A percentile compares a stretch with the other conserved stretches of the same genome.
phyloP scores from a whole-genome alignment of 108 stramenopile species.

The Nitzschia putrida region DNA sequence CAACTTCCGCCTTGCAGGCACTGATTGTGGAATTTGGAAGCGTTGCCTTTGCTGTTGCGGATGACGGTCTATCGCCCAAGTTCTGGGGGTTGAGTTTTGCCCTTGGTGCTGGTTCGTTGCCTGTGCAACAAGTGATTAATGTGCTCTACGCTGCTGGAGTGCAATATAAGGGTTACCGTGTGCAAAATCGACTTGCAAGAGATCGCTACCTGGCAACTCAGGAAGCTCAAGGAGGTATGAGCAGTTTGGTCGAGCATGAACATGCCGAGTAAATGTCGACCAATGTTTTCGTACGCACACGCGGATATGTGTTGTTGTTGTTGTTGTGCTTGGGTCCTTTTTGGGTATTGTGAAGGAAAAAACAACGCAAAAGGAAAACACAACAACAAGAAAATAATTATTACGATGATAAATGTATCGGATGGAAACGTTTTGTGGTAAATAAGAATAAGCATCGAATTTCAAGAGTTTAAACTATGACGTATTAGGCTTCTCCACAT shows the following conservation, averaged over 20 bases:
- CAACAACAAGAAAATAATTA: too few relatives aligned
- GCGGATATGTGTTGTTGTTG: too few relatives aligned
- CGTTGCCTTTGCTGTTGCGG: slow-evolving; percentile 64
- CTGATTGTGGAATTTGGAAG: slow-evolving; percentile 92
- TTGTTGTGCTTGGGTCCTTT: too few relatives aligned
- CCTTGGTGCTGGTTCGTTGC: slow-evolving; percentile 60
- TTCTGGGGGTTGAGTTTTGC: slow-evolving; percentile 54
- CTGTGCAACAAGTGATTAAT: slow-evolving; percentile 70
- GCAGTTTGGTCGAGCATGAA: slow-evolving; percentile 6
- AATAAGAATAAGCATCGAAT: too few relatives aligned
- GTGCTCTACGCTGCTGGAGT: slow-evolving; percentile 31
- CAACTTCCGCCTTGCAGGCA: slow-evolving; percentile 83
- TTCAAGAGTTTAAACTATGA: too few relatives aligned
- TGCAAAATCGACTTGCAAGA: slow-evolving; percentile 7
- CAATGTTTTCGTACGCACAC: too few relatives aligned
- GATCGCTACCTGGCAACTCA: slow-evolving; percentile 9
- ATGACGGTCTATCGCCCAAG: slow-evolving; percentile 51
- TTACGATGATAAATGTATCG: too few relatives aligned
- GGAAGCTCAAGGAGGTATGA: not conserved
- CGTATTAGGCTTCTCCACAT: too few relatives aligned
- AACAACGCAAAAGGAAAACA: too few relatives aligned
- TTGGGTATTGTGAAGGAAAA: too few relatives aligned
- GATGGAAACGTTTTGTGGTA: too few relatives aligned
- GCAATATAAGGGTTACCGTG: slow-evolving; percentile 18
- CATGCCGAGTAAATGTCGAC: not conserved